Evolutionary conservation across 1,284 basidiomycete genomes (phyloP).

Genomic region (Ceratobasidium sp.): DNA sequence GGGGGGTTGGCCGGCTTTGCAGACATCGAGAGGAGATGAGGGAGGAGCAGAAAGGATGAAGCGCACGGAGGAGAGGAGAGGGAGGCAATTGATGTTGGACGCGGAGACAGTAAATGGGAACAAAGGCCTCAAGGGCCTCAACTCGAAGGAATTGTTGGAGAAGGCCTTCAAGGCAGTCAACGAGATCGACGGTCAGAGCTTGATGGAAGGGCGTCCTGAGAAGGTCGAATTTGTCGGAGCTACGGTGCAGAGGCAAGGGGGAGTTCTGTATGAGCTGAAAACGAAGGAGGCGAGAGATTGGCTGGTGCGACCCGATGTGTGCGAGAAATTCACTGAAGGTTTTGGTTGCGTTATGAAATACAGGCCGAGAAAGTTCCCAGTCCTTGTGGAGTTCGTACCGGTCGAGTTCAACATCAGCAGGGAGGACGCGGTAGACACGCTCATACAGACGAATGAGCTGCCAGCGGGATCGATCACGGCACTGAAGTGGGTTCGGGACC

Average conservation of each 20-base stretch:
- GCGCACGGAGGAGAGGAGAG: conserved; percentile 3
- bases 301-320: conserved; percentile 18
- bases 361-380: neutral
- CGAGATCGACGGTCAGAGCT: neutral
- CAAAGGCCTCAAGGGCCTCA: neutral
- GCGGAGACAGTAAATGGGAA: neutral
- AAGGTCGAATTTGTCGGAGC: neutral
- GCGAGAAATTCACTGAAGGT: conserved; percentile 11
- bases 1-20: too few relatives aligned
- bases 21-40: too few relatives aligned
- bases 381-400: conserved; percentile 6
- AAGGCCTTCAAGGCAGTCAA: neutral
- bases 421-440: neutral
- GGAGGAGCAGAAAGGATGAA: neutral
- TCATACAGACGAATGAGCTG: neutral
- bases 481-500: conserved; percentile 6
- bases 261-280: conserved; percentile 2
- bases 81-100: conserved; percentile 7
- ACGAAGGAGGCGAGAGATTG: neutral
- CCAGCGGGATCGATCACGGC: neutral
- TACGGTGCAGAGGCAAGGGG: neutral
- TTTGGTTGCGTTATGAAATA: neutral
- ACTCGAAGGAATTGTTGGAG: neutral
- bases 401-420: neutral
- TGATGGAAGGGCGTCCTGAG: neutral